These are phyloP conservation scores for Epithele typhae DNA, from an alignment of 768 basidiomycete species.

Conservation along the genomic window DNA sequence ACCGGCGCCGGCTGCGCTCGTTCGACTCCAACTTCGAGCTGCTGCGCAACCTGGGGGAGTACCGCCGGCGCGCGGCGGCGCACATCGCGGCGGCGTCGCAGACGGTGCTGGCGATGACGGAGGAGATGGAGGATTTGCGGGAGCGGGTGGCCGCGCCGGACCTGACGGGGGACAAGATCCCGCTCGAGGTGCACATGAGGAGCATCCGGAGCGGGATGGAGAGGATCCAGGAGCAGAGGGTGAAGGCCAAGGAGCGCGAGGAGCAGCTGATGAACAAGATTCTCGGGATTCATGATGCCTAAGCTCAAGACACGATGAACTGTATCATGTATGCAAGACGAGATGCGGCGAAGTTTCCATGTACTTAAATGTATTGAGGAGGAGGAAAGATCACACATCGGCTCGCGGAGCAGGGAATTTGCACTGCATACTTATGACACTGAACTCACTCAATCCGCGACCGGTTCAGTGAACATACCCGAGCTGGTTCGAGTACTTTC, in stretches of 20 bases:
- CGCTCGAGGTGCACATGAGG: conserved; percentile 71
- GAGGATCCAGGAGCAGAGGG: conserved; percentile 53
- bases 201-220: conserved; percentile 64
- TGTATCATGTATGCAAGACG: neutral
- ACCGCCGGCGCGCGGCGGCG: conserved; percentile 55
- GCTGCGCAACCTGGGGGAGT: conserved; percentile 50
- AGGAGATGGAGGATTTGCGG: conserved; percentile 73
- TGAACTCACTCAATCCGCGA: too few relatives aligned
- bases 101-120: conserved; percentile 57
- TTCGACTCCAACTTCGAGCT: conserved; percentile 49
- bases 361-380: neutral
- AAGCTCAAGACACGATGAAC: neutral
- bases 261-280: conserved; percentile 28
- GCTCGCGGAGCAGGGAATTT: too few relatives aligned
- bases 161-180: conserved; percentile 52
- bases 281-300: conserved; percentile 14
- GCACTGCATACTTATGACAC: too few relatives aligned
- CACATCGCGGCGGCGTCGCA: conserved; percentile 68
- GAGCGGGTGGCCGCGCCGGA: conserved; percentile 69
- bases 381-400: neutral
- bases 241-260: conserved; percentile 45
- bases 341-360: neutral
- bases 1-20: conserved; percentile 43
- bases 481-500: too few relatives aligned
- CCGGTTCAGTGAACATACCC: too few relatives aligned